phyloP scores from a whole-genome alignment of 2,329 filamentous ascomycete species.

The Alternaria sp. region DNA sequence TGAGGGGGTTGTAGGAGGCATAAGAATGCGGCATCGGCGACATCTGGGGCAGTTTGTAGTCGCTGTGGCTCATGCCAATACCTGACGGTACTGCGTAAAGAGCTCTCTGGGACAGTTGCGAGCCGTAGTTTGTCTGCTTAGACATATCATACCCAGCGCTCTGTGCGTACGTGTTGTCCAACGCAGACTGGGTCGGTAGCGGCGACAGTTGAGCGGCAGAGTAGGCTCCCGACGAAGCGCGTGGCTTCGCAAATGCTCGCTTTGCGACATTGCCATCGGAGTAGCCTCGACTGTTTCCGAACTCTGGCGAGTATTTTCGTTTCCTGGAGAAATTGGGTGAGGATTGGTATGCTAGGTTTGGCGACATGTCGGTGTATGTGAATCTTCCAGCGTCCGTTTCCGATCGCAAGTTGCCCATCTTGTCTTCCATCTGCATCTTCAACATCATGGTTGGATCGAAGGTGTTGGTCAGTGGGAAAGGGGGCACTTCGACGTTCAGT shows the following conservation, averaged over 20 bases:
- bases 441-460: constrained; percentile 64
- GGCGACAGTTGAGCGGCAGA: constrained; percentile 45
- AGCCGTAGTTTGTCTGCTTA: constrained; percentile 38
- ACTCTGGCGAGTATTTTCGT: constrained; percentile 42
- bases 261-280: constrained; percentile 39
- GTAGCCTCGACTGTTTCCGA: constrained; percentile 35
- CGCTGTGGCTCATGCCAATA: constrained; percentile 30
- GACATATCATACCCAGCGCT: constrained; percentile 48
- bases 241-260: constrained; percentile 46
- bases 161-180: constrained; percentile 45
- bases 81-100: constrained; percentile 43
- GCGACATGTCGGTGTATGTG: constrained; percentile 61
- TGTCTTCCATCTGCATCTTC: constrained; percentile 65
- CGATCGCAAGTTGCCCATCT: constrained; percentile 57
- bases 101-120: constrained; percentile 44
- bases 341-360: constrained; percentile 40
- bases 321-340: constrained; percentile 38
- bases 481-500: constrained; percentile 74
- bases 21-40: constrained; percentile 47
- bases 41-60: constrained; percentile 44
- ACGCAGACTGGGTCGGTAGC: constrained; percentile 46
- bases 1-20: constrained; percentile 53
- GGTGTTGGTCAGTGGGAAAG: constrained; percentile 63
- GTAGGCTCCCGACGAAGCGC: constrained; percentile 41
- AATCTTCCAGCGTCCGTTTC: constrained; percentile 66